Base-by-base conservation (phyloP, 2,329 filamentous ascomycete species). In the Huntiella decipiens region DNA sequence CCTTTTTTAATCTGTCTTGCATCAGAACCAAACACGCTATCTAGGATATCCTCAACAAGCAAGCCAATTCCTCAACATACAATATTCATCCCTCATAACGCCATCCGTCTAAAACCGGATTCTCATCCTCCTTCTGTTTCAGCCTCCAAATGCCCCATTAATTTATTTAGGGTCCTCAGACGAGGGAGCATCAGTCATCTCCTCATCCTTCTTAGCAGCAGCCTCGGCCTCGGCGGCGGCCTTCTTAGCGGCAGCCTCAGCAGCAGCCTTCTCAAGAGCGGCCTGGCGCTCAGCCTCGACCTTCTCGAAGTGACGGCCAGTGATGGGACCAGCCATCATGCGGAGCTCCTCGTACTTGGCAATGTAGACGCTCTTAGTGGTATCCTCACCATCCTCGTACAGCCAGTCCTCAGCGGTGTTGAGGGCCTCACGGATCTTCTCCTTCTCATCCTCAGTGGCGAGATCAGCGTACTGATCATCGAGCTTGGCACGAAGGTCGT, bases 311-410 rank as follows among this genome's bases (percentile, higher is more conserved):
- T 94, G 85, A 54, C 88, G 82, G 68, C 94, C 86, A 53, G 86
- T 76, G 58, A 98, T 84, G 49, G 91, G 88, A 12, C 87, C 91
- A 40, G 86, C 83, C 57, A 94, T 73, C 54, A 83, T 77, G 55
- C 85, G 82, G 62, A 98, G 86, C 63, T 98, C 91, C 52, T 96
- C 91, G 63, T 91, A 79, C 76, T 96, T 98, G 65, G 84, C 74
- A 51, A 92, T 68, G 66, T 98, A 98, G 57, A 91, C 74, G 46
- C 82, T 86, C 73, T 96, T 96, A 57, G 82, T 82, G 54, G 86
- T 77, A 61, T 98, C 91, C 52, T 95, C 87, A 50, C 91, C 91
- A 47, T 96, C 91, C 46, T 95, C 88, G 63, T 96, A 96, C 51
- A 98, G 73, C 91, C 91, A 98, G 60, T 98, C 87, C 88, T 96